Evolutionary conservation across 768 basidiomycete genomes (phyloP).

Genomic region (Xerocomellus intermedius): DNA sequence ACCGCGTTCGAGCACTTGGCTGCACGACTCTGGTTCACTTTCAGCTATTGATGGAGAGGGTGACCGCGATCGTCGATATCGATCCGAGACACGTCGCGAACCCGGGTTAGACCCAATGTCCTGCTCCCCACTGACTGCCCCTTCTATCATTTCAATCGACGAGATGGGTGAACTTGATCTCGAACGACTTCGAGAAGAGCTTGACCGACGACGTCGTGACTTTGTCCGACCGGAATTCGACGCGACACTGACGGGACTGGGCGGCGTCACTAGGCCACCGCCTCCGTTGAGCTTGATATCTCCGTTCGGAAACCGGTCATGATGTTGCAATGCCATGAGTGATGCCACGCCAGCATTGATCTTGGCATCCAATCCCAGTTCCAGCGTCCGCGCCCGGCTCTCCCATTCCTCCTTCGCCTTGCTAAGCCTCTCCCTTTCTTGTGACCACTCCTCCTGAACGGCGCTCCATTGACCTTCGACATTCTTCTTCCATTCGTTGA

Average conservation of each 20-base stretch:
- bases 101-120: constrained; percentile 16
- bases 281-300: constrained; percentile 31
- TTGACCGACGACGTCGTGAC: constrained; percentile 43
- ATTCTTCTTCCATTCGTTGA: constrained; percentile 70
- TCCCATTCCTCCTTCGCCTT: constrained; percentile 85
- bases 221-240: constrained; percentile 52
- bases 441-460: constrained; percentile 79
- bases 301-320: constrained; percentile 36
- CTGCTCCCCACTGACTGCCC: constrained; percentile 18
- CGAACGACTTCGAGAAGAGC: constrained; percentile 40
- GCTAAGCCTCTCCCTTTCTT: constrained; percentile 73
- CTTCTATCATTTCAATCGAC: constrained; percentile 35
- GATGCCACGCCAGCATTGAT: constrained; percentile 35
- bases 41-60: constrained; percentile 31
- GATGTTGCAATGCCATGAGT: constrained; percentile 35
- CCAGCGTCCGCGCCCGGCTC: constrained; percentile 49
- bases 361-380: constrained; percentile 50
- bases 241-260: constrained; percentile 70
- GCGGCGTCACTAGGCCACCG: constrained; percentile 69
- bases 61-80: constrained; percentile 26
- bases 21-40: constrained; percentile 29
- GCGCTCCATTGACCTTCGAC: constrained; percentile 78
- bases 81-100: constrained; percentile 27
- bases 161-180: constrained; percentile 36
- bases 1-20: constrained; percentile 15